phyloP scores from a whole-genome alignment of 768 basidiomycete genomes.

The Boletus fagicola region DNA sequence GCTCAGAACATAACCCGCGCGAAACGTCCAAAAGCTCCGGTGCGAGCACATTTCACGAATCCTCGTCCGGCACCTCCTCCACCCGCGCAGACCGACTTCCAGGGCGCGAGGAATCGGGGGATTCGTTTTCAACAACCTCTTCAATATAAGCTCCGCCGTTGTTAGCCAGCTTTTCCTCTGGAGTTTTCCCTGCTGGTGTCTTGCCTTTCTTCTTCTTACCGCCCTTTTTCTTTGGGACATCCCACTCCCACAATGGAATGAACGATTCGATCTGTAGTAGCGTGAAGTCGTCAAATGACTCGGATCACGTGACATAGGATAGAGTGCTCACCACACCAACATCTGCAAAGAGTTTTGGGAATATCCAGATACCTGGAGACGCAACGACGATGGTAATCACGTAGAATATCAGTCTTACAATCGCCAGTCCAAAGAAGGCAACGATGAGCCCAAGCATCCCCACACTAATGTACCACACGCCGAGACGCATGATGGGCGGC shows the following conservation, averaged over 20 bases:
- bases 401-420: slow-evolving; percentile 91
- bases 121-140: slow-evolving; percentile 37
- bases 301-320: background rate
- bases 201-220: slow-evolving; percentile 65
- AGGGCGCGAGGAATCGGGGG: slow-evolving; percentile 33
- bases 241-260: slow-evolving; percentile 97
- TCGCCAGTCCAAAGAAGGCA: slow-evolving; percentile 85
- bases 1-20: background rate
- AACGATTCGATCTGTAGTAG: slow-evolving; percentile 85
- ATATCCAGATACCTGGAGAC: slow-evolving; percentile 96
- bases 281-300: background rate
- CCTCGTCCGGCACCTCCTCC: slow-evolving; percentile 47
- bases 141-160: slow-evolving; percentile 41
- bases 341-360: slow-evolving; percentile 96
- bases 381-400: slow-evolving; percentile 84
- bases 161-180: slow-evolving; percentile 40
- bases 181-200: slow-evolving; percentile 23
- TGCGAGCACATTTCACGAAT: slow-evolving; percentile 18
- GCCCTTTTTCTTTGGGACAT: slow-evolving; percentile 70
- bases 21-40: background rate
- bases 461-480: slow-evolving; percentile 94
- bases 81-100: slow-evolving; percentile 40
- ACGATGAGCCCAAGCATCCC: slow-evolving; percentile 84
- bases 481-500: slow-evolving; percentile 89
- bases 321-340: slow-evolving; percentile 86